Base-by-base conservation (phyloP, 2,329 filamentous ascomycete species). In the Elsinoe australis region DNA sequence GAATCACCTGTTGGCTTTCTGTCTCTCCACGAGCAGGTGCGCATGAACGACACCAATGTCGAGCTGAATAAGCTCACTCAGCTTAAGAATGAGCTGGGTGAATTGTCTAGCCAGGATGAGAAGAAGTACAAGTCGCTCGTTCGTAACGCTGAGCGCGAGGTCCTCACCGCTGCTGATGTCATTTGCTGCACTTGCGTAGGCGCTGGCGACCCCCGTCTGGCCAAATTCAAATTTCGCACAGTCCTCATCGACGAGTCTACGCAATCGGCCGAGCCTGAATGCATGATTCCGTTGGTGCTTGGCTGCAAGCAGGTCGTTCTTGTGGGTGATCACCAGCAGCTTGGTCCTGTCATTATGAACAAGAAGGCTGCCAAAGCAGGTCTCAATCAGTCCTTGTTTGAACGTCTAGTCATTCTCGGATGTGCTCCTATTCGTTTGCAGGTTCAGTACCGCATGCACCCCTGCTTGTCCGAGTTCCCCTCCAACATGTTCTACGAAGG, bases 401-500 rank as follows among this genome's bases (percentile, higher is more conserved):
- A 98, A 70, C 87, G 92, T 59, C 76, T 98, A 44, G 89, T 96
- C 58, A 87, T 90, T 59, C 77, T 96, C n/a, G 84, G 85, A 35
- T 84, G 88, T 59, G 82, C 84, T 31, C 92, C 92, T 5, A 95
- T 95, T 57, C 85, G 90, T 47, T 77, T 98, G 48, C 94, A 95
- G 58, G 89, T 95, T 29, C 92, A 98, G 65, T 98, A 98, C 65
- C 90, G 92, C 62, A 98, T 98, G 92, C 92, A 98, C 62, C 92
- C 92, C 19, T 95, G 90, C 62, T 75, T 98, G 33, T 96, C 92
- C 1, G 85, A 94, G 60, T 98, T 98, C 60, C 92, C 92, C 0
- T 96, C 90, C 51, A 96, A 96, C 70, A 96, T 98, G 92, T 98
- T 98, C 67, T 98, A 98, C 67, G 92, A 96, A 59, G 92, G 92